These are phyloP conservation scores for Mycena haematopus DNA, from an alignment of 768 basidiomycete species.

Conservation along the genomic window DNA sequence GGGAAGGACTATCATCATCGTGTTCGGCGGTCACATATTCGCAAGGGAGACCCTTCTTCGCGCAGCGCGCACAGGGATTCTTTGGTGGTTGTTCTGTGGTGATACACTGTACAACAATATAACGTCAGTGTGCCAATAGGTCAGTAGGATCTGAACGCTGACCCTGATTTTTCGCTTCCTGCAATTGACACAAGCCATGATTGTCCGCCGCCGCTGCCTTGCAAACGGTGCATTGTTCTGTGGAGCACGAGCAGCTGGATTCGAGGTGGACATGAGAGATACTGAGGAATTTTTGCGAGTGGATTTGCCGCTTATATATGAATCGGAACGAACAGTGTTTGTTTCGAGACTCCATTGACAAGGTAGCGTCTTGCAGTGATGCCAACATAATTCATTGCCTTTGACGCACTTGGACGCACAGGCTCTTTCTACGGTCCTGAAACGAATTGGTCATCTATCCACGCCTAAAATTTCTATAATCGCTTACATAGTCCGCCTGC, in stretches of 20 bases:
- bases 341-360: not conserved
- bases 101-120: not conserved
- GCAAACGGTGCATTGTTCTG: not conserved
- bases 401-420: not conserved
- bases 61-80: constrained; percentile 9
- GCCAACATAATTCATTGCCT: not conserved
- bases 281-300: no score
- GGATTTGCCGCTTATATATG: not conserved
- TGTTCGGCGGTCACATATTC: not conserved
- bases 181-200: constrained; percentile 5
- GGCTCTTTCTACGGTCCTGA: not conserved
- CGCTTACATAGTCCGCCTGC: not conserved
- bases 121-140: not conserved
- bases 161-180: constrained; percentile 2
- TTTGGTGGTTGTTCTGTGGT: not conserved
- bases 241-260: not conserved
- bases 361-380: not conserved
- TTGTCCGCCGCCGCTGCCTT: not conserved
- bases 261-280: constrained; percentile 2
- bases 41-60: not conserved
- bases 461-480: not conserved
- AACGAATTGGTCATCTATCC: not conserved
- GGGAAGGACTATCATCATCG: not conserved
- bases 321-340: not conserved
- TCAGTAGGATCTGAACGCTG: fast-evolving